A percentile compares a stretch with the other conserved stretches of the same genome.
Conservation (phyloP, 495 filamentous ascomycete genomes). For the Hyaloscypha variabilis region DNA sequence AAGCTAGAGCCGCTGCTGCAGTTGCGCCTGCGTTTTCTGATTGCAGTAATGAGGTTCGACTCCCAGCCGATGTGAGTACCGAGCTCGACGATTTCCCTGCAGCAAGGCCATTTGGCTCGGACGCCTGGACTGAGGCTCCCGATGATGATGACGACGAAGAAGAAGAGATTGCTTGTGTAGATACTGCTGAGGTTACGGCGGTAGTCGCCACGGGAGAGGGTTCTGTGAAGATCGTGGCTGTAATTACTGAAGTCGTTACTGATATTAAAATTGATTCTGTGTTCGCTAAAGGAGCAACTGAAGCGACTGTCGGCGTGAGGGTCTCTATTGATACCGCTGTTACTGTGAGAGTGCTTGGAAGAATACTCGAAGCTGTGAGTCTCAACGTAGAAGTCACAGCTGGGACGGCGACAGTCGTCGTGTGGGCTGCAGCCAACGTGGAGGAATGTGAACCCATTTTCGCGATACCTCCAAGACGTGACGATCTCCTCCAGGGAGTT, state of each 20-base stretch:
- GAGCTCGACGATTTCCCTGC: neutral
- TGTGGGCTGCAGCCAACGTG: neutral
- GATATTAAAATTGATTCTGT: neutral
- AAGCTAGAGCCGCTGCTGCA: neutral
- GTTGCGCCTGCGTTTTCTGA: neutral
- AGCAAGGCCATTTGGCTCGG: neutral
- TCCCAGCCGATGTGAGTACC: neutral
- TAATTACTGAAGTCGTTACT: neutral
- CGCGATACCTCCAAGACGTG: neutral
- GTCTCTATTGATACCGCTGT: neutral
- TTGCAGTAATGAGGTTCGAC: neutral
- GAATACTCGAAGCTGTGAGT: neutral
- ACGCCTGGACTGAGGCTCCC: neutral
- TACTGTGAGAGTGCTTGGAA: neutral
- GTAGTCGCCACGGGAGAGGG: neutral
- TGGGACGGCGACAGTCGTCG: neutral
- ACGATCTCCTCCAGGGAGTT: neutral
- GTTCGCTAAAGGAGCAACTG: slow-evolving; percentile 7
- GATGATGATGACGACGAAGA: neutral
- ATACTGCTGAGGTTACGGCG: neutral
- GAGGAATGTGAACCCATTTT: slow-evolving; percentile 5
- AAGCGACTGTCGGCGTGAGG: neutral
- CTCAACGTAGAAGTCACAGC: neutral
- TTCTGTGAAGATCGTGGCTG: neutral
- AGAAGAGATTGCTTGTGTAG: neutral